Evolutionary conservation across 108 stramenopile genomes (phyloP).

Genomic region (Nitzschia sp.): DNA sequence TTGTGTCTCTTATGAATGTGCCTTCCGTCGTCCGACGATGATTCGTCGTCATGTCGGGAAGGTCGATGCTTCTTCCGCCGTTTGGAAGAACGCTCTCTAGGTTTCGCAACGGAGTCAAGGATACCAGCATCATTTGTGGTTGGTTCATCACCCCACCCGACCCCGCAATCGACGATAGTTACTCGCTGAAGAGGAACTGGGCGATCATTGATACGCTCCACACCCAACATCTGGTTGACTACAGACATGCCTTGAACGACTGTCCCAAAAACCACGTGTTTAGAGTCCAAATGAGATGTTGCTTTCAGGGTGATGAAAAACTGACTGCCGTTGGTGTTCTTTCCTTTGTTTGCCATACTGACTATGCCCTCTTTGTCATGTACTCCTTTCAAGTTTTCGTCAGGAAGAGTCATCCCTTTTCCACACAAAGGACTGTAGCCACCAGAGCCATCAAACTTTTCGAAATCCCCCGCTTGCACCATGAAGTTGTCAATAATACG

Average conservation of each 20-base stretch:
- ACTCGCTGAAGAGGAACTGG: conserved; percentile 63
- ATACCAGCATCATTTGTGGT: no score
- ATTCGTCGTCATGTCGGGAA: no score
- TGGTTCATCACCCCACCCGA: conserved; percentile 3
- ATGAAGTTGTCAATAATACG: conserved; percentile 57
- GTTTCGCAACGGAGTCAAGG: no score
- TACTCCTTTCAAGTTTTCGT: conserved; percentile 69
- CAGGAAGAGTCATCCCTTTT: conserved; percentile 58
- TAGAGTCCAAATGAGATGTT: conserved; percentile 73
- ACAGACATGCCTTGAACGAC: conserved; percentile 68
- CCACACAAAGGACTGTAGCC: conserved; percentile 73
- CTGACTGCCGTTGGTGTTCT: conserved; percentile 81
- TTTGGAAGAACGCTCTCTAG: no score
- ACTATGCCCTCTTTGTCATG: conserved; percentile 67
- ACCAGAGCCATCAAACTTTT: conserved; percentile 64
- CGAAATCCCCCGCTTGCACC: conserved; percentile 83
- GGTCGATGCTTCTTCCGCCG: no score
- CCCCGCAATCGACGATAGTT: conserved; percentile 80
- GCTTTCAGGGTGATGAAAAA: conserved; percentile 71
- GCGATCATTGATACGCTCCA: conserved; percentile 56
- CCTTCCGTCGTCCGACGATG: no score
- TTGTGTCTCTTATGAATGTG: no score
- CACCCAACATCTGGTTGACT: conserved; percentile 64
- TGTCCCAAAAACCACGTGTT: conserved; percentile 82
- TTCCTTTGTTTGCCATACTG: conserved; percentile 85